Conservation (phyloP, 495 filamentous ascomycete species). For the Podospora tetraspora region DNA sequence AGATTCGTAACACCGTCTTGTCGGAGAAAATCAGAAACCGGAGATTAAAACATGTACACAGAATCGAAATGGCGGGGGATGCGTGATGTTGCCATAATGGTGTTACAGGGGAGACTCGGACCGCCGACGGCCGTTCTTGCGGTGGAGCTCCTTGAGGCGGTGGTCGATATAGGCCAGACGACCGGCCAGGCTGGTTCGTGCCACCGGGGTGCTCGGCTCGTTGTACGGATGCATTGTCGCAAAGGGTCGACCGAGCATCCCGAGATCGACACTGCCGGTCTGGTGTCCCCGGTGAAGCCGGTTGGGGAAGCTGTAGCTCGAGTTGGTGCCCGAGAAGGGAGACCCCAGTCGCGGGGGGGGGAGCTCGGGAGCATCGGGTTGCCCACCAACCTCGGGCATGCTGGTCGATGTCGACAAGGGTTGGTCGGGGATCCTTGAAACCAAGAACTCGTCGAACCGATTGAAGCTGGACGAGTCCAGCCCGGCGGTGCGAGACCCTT, state of each 20-base stretch:
- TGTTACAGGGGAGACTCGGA: slow-evolving; percentile 40
- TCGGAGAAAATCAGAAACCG: neutral
- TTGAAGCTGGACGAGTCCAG: slow-evolving; percentile 25
- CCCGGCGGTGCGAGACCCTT: slow-evolving; percentile 10
- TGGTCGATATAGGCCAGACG: slow-evolving; percentile 50
- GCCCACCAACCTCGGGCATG: slow-evolving; percentile 20
- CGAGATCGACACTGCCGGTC: slow-evolving; percentile 37
- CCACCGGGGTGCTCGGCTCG: slow-evolving; percentile 24
- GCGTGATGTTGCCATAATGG: slow-evolving; percentile 5
- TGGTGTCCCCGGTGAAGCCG: slow-evolving; percentile 35
- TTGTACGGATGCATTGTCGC: slow-evolving; percentile 37
- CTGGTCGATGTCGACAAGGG: slow-evolving; percentile 19
- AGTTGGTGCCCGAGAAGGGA: slow-evolving; percentile 40
- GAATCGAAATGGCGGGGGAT: slow-evolving; percentile 6
- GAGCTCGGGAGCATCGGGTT: slow-evolving; percentile 21
- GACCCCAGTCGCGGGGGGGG: slow-evolving; percentile 44
- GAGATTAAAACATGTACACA: slow-evolving; percentile 12
- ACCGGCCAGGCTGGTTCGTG: slow-evolving; percentile 37
- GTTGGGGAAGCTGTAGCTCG: slow-evolving; percentile 48
- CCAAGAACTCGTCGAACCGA: slow-evolving; percentile 28
- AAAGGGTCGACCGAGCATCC: slow-evolving; percentile 42
- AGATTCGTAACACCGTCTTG: slow-evolving; percentile 1
- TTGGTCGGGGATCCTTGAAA: slow-evolving; percentile 23
- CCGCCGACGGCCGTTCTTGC: slow-evolving; percentile 30
- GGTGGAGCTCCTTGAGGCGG: slow-evolving; percentile 47